Conservation (phyloP, 1,139 yeast species). For the Candida sanyaensis region DNA sequence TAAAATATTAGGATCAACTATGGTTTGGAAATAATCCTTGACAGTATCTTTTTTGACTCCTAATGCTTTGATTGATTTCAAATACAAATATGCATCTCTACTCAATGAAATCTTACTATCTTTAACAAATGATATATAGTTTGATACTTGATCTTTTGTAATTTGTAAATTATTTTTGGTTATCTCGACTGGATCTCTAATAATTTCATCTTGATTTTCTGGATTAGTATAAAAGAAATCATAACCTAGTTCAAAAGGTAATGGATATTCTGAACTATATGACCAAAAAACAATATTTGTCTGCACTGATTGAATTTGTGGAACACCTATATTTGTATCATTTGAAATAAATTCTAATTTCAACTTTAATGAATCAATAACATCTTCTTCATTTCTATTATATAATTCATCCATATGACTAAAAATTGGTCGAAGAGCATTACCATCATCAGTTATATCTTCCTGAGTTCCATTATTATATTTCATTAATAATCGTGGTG, state of each 20-base stretch:
- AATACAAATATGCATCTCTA: conserved; percentile 35
- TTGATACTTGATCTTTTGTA: conserved; percentile 36
- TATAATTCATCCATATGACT: conserved; percentile 33
- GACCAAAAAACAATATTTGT: conserved; percentile 45
- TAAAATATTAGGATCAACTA: conserved; percentile 24
- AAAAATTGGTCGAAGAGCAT: conserved; percentile 18
- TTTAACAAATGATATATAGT: conserved; percentile 37
- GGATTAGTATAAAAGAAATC: conserved; percentile 42
- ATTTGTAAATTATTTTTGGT: conserved; percentile 39
- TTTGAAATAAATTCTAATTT: conserved; percentile 22
- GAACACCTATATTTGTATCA: conserved; percentile 25
- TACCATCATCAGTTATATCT: conserved; percentile 4
- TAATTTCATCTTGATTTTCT: conserved; percentile 10
- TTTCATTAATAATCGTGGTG: conserved; percentile 41
- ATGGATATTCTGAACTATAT: conserved; percentile 42
- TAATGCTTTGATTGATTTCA: conserved; percentile 41
- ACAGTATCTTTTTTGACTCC: conserved; percentile 46
- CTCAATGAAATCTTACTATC: conserved; percentile 35
- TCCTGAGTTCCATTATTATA: conserved; percentile 28
- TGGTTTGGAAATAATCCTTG: conserved; percentile 35
- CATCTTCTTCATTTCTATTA: conserved; percentile 27
- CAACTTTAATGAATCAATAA: conserved; percentile 25
- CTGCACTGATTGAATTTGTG: conserved; percentile 34
- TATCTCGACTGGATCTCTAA: conserved; percentile 29
- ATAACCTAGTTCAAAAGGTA: conserved; percentile 41